Percentiles rank a stretch among this genome's conserved stretches.
phyloP scores from a whole-genome alignment of 1,284 basidiomycete genomes.

The Salmacisia buchloeana region DNA sequence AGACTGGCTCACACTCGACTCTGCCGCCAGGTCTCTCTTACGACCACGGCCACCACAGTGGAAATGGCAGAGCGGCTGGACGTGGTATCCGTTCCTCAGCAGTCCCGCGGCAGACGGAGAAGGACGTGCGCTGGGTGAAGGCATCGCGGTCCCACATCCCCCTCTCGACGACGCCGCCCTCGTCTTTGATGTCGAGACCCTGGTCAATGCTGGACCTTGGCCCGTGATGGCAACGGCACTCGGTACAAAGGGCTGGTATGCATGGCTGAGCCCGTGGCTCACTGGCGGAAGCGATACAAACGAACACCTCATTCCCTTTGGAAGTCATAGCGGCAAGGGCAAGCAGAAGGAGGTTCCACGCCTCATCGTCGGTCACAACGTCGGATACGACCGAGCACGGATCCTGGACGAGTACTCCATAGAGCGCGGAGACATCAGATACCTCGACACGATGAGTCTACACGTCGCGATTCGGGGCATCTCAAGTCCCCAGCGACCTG shows the following conservation, averaged over 20 bases:
- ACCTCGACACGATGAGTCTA: slow-evolving; percentile 89
- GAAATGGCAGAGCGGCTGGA: slow-evolving; percentile 79
- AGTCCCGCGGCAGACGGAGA: slow-evolving; percentile 20
- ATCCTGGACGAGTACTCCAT: slow-evolving; percentile 79
- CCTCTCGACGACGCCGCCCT: slow-evolving; percentile 64
- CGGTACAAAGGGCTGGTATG: slow-evolving; percentile 80
- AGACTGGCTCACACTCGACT: slow-evolving; percentile 41
- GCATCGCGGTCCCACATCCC: slow-evolving; percentile 49
- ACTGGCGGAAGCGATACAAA: slow-evolving; percentile 62
- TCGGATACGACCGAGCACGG: slow-evolving; percentile 84
- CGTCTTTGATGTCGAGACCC: slow-evolving; percentile 88
- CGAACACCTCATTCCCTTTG: slow-evolving; percentile 72
- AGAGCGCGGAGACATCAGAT: slow-evolving; percentile 67
- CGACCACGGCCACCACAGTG: slow-evolving; percentile 61
- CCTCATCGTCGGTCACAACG: slow-evolving; percentile 86
- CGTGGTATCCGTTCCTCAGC: slow-evolving; percentile 65
- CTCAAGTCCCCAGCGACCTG: slow-evolving; percentile 86
- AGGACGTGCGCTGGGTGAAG: slow-evolving; percentile 25
- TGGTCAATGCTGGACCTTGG: slow-evolving; percentile 74
- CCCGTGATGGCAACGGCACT: slow-evolving; percentile 87
- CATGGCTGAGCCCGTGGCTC: slow-evolving; percentile 92
- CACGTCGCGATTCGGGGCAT: slow-evolving; percentile 93
- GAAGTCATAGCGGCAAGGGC: slow-evolving; percentile 19
- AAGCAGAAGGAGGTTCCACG: slow-evolving; percentile 52
- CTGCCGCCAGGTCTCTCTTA: slow-evolving; percentile 21